These are phyloP conservation scores for Backusella tarrabulga DNA, from an alignment of 192 early-diverging fungal species.

Conservation along the genomic window DNA sequence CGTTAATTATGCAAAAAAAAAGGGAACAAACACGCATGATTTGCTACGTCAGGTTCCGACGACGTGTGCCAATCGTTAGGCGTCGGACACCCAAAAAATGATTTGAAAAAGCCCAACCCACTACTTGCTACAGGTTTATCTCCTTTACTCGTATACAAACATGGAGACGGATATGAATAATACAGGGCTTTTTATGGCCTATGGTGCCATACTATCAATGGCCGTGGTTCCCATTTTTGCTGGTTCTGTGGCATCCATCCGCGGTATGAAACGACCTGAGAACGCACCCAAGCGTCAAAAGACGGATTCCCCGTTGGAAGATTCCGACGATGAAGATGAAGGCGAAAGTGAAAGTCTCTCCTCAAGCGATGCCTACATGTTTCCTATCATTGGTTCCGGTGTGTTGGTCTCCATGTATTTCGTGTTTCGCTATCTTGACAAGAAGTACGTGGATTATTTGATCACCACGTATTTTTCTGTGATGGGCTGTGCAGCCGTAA, in stretches of 20 bases:
- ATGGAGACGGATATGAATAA: constrained; percentile 2
- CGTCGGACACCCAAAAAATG: neutral
- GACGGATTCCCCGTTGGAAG: constrained; percentile 39
- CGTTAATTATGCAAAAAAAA: neutral
- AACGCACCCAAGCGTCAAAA: constrained; percentile 41
- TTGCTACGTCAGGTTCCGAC: neutral
- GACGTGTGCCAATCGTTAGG: neutral
- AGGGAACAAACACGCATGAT: neutral
- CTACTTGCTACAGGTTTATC: neutral
- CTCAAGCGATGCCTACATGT: constrained; percentile 88
- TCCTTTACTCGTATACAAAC: neutral
- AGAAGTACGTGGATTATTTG: constrained; percentile 10
- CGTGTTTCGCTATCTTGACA: constrained; percentile 64
- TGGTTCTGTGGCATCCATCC: constrained; percentile 74
- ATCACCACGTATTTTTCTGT: constrained; percentile 72
- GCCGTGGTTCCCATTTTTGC: constrained; percentile 85
- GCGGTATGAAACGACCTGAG: constrained; percentile 26
- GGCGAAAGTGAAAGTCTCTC: constrained; percentile 74
- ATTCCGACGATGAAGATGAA: constrained; percentile 67
- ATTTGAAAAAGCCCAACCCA: neutral
- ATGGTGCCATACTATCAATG: constrained; percentile 81
- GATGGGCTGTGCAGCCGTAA: constrained; percentile 77
- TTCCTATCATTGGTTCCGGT: constrained; percentile 87
- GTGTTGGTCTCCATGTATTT: constrained; percentile 83
- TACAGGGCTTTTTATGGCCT: constrained; percentile 69